phyloP scores from a whole-genome alignment of 805 yeast genomes.

The Cyberlindnera maritima region DNA sequence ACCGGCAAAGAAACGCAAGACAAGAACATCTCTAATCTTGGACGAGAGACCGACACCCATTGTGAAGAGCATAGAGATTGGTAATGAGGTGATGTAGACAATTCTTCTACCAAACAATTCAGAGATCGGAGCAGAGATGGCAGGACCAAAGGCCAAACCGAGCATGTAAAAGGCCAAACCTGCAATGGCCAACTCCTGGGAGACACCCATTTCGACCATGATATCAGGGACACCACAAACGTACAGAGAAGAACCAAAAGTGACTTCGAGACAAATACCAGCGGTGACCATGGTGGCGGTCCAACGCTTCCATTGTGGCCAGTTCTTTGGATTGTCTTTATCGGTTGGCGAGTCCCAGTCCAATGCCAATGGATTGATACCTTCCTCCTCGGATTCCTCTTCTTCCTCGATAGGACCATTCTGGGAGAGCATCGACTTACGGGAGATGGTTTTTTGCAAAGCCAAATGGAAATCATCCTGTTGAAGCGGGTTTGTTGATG shows the following conservation, averaged over 20 bases:
- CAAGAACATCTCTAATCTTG: slow-evolving; percentile 58
- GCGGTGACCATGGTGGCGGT: slow-evolving; percentile 63
- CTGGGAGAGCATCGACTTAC: slow-evolving; percentile 20
- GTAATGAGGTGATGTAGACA: slow-evolving; percentile 57
- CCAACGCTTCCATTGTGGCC: slow-evolving; percentile 68
- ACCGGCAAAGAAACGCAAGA: slow-evolving; percentile 73
- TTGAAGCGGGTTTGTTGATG: slow-evolving; percentile 9
- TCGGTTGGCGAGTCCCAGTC: slow-evolving; percentile 67
- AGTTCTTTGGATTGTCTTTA: slow-evolving; percentile 62
- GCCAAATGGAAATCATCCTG: slow-evolving; percentile 25
- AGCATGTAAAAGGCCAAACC: slow-evolving; percentile 69
- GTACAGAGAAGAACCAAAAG: slow-evolving; percentile 73
- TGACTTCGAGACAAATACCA: slow-evolving; percentile 60
- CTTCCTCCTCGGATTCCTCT: slow-evolving; percentile 26
- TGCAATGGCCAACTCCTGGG: slow-evolving; percentile 58
- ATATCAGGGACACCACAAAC: slow-evolving; percentile 63
- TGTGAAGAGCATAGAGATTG: slow-evolving; percentile 64
- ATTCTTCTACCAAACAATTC: slow-evolving; percentile 68
- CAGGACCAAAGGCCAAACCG: slow-evolving; percentile 73
- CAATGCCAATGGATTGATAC: slow-evolving; percentile 38
- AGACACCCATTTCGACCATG: slow-evolving; percentile 43
- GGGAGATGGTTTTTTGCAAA: slow-evolving; percentile 24
- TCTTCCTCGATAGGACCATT: neutral
- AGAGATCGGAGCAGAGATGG: slow-evolving; percentile 68
- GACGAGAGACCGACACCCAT: slow-evolving; percentile 70